A percentile compares a stretch with the other conserved stretches of the same genome.
Evolutionary conservation across 371 early-diverging fungal genomes (phyloP).

Genomic region (Basidiobolus meristosporus): DNA sequence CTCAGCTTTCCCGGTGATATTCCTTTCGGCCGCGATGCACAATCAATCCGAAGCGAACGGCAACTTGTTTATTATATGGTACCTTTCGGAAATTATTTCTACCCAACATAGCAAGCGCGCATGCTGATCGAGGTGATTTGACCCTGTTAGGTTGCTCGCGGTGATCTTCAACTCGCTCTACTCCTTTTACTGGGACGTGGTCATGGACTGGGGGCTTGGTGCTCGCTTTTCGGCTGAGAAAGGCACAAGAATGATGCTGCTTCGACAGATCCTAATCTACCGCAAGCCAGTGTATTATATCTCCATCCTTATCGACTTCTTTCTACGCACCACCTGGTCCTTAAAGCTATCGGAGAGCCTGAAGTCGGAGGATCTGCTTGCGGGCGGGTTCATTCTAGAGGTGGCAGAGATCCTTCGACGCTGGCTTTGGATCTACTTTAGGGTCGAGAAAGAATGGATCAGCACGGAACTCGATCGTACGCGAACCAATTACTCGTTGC

Average conservation of each 20-base stretch:
- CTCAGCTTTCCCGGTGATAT: constrained; percentile 71
- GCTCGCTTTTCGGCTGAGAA: no score
- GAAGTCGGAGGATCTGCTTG: constrained; percentile 34
- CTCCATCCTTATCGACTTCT: constrained; percentile 52
- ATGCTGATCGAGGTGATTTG: neutral
- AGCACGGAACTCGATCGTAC: no score
- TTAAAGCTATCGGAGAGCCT: constrained; percentile 57
- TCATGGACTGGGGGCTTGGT: constrained; percentile 83
- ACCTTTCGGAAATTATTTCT: no score
- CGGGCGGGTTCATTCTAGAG: constrained; percentile 53
- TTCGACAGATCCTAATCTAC: constrained; percentile 45
- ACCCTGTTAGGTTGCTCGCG: constrained; percentile 36
- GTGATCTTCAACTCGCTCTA: constrained; percentile 73
- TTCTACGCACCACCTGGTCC: constrained; percentile 73
- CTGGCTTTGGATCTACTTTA: constrained; percentile 82
- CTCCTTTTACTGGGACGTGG: constrained; percentile 88
- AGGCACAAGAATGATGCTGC: no score
- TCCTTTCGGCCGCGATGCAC: constrained; percentile 42
- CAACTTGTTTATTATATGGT: no score
- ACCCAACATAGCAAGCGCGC: no score
- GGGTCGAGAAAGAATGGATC: constrained; percentile 56
- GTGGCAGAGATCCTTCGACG: constrained; percentile 60
- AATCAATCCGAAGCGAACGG: no score
- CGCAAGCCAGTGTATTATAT: constrained; percentile 41
- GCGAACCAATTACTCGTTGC: no score